phyloP scores from a whole-genome alignment of 2,329 filamentous ascomycete genomes.

The Penicillium sp. region DNA sequence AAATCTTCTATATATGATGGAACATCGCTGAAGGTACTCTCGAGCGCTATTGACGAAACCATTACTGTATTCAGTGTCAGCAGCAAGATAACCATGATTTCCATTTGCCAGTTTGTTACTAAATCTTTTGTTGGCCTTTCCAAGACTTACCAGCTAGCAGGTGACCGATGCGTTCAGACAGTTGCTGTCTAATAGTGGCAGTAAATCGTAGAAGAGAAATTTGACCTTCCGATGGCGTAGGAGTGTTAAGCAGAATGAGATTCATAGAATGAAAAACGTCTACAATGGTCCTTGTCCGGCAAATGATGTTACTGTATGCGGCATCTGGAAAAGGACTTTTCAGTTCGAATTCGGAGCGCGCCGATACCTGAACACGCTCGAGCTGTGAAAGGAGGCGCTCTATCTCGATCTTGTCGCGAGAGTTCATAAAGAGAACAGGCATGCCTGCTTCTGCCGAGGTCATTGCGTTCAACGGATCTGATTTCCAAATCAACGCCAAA shows the following conservation, averaged over 20 bases:
- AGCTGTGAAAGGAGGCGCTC: slow-evolving; percentile 74
- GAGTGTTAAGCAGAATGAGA: slow-evolving; percentile 77
- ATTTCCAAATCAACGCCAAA: slow-evolving; percentile 93
- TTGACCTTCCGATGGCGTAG: slow-evolving; percentile 73
- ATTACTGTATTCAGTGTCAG: slow-evolving; percentile 36
- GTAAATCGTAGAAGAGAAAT: slow-evolving; percentile 76
- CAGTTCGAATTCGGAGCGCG: slow-evolving; percentile 79
- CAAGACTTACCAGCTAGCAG: slow-evolving; percentile 58
- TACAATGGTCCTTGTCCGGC: slow-evolving; percentile 76
- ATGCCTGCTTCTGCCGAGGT: slow-evolving; percentile 60
- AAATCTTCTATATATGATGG: slow-evolving; percentile 76
- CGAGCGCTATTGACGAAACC: slow-evolving; percentile 85
- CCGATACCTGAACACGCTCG: slow-evolving; percentile 69
- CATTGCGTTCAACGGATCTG: slow-evolving; percentile 64
- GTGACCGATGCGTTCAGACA: slow-evolving; percentile 87
- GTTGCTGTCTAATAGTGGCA: slow-evolving; percentile 69
- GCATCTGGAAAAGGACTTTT: slow-evolving; percentile 78
- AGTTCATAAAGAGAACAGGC: slow-evolving; percentile 70
- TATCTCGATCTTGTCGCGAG: slow-evolving; percentile 78
- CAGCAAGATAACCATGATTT: not conserved
- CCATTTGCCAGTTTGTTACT: not conserved
- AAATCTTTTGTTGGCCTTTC: too few species aligned
- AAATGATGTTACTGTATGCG: slow-evolving; percentile 70
- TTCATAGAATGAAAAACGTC: slow-evolving; percentile 96
- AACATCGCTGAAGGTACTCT: slow-evolving; percentile 78